phyloP scores from a whole-genome alignment of 129 eudicot species.

The Tagetes patula region DNA sequence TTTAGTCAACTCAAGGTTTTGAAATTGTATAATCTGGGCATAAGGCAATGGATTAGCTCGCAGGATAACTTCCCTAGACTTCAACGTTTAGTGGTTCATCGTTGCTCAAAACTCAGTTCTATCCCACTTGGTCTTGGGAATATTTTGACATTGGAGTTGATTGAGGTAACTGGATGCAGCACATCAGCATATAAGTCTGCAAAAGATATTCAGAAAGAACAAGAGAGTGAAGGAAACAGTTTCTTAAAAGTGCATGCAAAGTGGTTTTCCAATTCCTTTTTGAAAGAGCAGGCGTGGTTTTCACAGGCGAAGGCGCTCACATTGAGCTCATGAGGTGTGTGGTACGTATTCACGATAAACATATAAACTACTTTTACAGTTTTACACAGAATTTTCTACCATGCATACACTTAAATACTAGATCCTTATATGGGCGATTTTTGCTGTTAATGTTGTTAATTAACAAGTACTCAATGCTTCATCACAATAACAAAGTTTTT shows the following conservation, averaged over 20 bases:
- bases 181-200: neutral
- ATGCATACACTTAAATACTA: too few relatives aligned
- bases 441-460: too few relatives aligned
- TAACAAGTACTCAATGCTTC: too few relatives aligned
- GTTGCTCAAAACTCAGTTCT: slow-evolving; percentile 12
- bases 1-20: slow-evolving; percentile 25
- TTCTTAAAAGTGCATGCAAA: neutral
- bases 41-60: slow-evolving; percentile 6
- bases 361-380: too few relatives aligned
- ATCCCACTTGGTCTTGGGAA: slow-evolving; percentile 29
- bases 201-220: neutral
- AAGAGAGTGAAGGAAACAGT: neutral
- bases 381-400: too few relatives aligned
- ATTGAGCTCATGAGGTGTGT: too few relatives aligned
- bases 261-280: too few relatives aligned
- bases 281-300: too few relatives aligned
- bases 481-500: too few relatives aligned
- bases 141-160: slow-evolving; percentile 15
- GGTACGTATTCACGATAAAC: too few relatives aligned
- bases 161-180: slow-evolving; percentile 13
- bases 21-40: slow-evolving; percentile 10
- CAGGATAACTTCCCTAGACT: slow-evolving; percentile 21
- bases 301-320: too few relatives aligned
- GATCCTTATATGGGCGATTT: too few relatives aligned
- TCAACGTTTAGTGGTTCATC: slow-evolving; percentile 17